Conservation (phyloP, 192 early-diverging fungal genomes). For the Lobosporangium transversale region DNA sequence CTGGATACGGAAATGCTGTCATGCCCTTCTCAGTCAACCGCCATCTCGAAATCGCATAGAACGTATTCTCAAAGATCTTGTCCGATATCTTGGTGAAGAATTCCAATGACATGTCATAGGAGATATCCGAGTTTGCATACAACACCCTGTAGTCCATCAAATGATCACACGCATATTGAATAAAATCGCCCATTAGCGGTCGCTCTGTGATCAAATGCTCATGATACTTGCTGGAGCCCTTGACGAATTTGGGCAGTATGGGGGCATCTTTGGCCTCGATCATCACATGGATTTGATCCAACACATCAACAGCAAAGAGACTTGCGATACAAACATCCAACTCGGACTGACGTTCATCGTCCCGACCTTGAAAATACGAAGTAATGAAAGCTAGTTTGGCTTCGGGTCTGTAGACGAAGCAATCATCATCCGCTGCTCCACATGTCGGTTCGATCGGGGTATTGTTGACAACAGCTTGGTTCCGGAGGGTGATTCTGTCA, state of each 20-base stretch:
- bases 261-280: slow-evolving; percentile 8
- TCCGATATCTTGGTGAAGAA: slow-evolving; percentile 10
- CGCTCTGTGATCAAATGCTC: neutral
- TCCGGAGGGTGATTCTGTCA: too few relatives aligned
- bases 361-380: slow-evolving; percentile 3
- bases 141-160: slow-evolving; percentile 1
- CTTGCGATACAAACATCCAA: slow-evolving; percentile 21
- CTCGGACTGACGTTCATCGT: neutral
- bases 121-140: slow-evolving; percentile 22
- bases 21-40: neutral
- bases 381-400: slow-evolving; percentile 10
- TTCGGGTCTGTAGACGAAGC: slow-evolving; percentile 5
- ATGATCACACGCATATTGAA: slow-evolving; percentile 9
- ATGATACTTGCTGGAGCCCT: neutral
- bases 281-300: slow-evolving; percentile 10
- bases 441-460: too few relatives aligned
- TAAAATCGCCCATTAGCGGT: slow-evolving; percentile 17
- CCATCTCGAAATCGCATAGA: slow-evolving; percentile 21
- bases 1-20: neutral
- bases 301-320: neutral
- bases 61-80: neutral
- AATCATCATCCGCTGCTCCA: neutral
- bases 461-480: too few relatives aligned
- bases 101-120: slow-evolving; percentile 10
- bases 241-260: slow-evolving; percentile 10